Percentiles rank a stretch among this genome's conserved stretches.
phyloP scores from a whole-genome alignment of 2,329 filamentous ascomycete genomes.

The Monosporascus sp. region DNA sequence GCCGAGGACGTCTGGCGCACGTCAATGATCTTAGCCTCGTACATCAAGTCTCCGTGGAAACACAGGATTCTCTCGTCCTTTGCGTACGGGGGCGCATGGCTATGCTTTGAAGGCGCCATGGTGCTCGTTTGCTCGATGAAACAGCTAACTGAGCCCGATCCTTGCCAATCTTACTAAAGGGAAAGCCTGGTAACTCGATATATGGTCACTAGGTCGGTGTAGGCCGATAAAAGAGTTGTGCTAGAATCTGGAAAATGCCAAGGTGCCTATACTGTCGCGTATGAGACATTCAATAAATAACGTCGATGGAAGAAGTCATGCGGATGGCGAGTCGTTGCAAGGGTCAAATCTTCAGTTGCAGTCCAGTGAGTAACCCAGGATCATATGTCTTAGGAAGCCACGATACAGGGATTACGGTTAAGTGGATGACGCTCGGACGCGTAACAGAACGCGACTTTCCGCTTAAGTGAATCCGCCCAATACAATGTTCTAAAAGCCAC shows the following conservation, averaged over 20 bases:
- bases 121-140: conserved; percentile 2
- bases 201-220: no score
- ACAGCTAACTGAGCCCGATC: background rate
- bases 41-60: conserved; percentile 95
- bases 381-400: background rate
- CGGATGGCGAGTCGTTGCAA: no score
- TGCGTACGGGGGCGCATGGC: conserved; percentile 41
- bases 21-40: conserved; percentile 94
- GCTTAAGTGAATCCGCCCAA: background rate
- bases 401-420: background rate
- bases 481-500: background rate
- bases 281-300: no score
- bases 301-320: no score
- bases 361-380: background rate
- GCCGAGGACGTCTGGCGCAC: conserved; percentile 33
- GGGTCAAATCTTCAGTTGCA: no score
- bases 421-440: background rate
- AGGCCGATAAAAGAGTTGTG: no score
- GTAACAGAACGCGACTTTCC: background rate
- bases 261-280: no score
- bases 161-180: background rate
- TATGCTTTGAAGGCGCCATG: conserved; percentile 37
- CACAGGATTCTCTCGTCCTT: conserved; percentile 95
- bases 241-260: no score
- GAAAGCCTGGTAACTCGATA: background rate